A percentile compares a stretch with the other conserved stretches of the same genome.
phyloP scores from a whole-genome alignment of 2,329 filamentous ascomycete genomes.

The Thielaviopsis ethacetica region DNA sequence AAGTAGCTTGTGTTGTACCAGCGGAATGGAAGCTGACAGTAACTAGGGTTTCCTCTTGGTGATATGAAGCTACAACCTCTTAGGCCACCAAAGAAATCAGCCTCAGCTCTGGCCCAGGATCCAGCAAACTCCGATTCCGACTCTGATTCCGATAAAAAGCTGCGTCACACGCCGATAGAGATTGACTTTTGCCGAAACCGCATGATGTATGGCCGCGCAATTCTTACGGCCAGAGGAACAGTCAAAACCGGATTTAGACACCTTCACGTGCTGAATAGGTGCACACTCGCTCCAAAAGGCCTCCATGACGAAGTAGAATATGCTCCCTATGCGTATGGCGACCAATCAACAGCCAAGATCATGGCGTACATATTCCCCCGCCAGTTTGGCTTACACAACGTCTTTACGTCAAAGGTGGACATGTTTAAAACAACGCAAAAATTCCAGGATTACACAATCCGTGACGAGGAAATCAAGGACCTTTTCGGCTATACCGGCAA shows the following conservation, averaged over 20 bases:
- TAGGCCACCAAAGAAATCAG: background rate
- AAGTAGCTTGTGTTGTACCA: conserved; percentile 15
- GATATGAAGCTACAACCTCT: conserved; percentile 20
- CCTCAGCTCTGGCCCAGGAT: background rate
- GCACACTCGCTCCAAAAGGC: background rate
- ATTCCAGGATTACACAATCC: conserved; percentile 70
- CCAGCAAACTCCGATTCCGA: background rate
- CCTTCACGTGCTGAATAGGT: conserved; percentile 11
- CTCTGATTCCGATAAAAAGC: background rate
- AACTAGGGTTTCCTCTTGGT: conserved; percentile 32
- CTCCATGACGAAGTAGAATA: conserved; percentile 14
- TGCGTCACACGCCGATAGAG: conserved; percentile 27
- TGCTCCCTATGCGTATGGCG: background rate
- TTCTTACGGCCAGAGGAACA: conserved; percentile 48
- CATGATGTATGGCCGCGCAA: conserved; percentile 70
- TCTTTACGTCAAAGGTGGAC: conserved; percentile 61
- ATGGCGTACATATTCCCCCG: conserved; percentile 90
- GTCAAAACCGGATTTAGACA: conserved; percentile 63
- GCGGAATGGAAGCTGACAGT: background rate
- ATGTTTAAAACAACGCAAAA: conserved; percentile 49
- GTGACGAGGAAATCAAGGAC: conserved; percentile 60
- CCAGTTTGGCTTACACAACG: conserved; percentile 82
- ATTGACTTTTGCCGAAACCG: conserved; percentile 66
- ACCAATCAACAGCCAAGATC: conserved; percentile 44
- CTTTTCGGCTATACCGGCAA: conserved; percentile 13